These are phyloP conservation scores for Erythrophleum ivorense DNA, from an alignment of 331 rosid genomes.

Conservation along the genomic window DNA sequence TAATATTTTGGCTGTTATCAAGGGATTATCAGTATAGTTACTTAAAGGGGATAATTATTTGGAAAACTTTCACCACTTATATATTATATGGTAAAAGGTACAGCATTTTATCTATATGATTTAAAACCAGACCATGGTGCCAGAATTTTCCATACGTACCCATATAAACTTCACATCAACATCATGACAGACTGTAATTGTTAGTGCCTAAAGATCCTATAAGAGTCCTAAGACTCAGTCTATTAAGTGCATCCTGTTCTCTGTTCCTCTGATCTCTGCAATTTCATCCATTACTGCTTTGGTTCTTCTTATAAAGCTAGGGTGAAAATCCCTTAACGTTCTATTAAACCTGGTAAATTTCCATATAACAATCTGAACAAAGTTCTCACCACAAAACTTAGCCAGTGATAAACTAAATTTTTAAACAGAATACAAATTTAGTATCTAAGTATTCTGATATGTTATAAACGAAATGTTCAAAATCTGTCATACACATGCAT, in stretches of 20 bases:
- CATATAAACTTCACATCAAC: background rate
- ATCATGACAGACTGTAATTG: background rate
- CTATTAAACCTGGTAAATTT: background rate
- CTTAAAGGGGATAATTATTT: too few relatives aligned
- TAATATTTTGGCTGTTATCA: background rate
- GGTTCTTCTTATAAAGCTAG: background rate
- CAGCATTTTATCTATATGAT: background rate
- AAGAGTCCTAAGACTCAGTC: background rate
- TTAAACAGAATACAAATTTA: background rate
- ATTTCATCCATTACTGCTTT: background rate
- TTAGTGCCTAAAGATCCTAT: background rate
- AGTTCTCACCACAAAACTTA: background rate
- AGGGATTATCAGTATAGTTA: background rate
- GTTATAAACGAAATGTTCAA: background rate
- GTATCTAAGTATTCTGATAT: background rate
- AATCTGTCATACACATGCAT: background rate
- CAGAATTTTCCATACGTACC: background rate
- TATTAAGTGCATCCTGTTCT: background rate
- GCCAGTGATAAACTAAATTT: background rate
- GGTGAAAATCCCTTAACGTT: background rate
- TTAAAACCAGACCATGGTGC: background rate
- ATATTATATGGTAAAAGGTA: background rate
- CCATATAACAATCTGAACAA: constrained; percentile 5
- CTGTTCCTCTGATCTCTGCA: background rate
- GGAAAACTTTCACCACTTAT: background rate